Percentiles rank a stretch among this genome's conserved stretches.
Evolutionary conservation across 192 early-diverging fungal genomes (phyloP).

Genomic region (Fimicolochytrium jonesii): DNA sequence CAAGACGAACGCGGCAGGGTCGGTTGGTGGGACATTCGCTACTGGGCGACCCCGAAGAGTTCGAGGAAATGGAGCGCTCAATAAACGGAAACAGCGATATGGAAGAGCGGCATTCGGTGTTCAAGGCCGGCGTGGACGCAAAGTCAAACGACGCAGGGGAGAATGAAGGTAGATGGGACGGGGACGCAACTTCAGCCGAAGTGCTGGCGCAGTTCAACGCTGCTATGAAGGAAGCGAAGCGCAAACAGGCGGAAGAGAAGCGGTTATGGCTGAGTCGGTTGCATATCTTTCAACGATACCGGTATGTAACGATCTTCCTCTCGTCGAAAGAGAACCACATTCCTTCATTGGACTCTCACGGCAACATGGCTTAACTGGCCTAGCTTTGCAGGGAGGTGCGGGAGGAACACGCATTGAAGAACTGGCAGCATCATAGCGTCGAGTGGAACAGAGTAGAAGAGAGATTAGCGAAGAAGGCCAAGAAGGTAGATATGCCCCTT

Average conservation of each 20-base stretch:
- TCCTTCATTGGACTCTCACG: too few relatives aligned
- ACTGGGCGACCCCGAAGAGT: slow-evolving; percentile 37
- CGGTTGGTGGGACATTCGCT: slow-evolving; percentile 31
- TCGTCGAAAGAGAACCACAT: too few relatives aligned
- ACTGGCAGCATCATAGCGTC: slow-evolving; percentile 41
- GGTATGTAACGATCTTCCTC: too few relatives aligned
- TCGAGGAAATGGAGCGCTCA: slow-evolving; percentile 30
- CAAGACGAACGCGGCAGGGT: slow-evolving; percentile 20
- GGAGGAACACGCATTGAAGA: slow-evolving; percentile 39
- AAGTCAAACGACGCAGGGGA: too few relatives aligned
- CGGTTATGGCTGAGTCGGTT: slow-evolving; percentile 33
- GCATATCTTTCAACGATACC: slow-evolving; percentile 43
- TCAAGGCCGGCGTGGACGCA: too few relatives aligned
- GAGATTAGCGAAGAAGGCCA: slow-evolving; percentile 20
- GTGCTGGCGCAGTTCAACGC: background rate
- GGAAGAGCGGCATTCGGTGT: too few relatives aligned
- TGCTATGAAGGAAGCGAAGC: slow-evolving; percentile 14
- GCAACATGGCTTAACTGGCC: background rate
- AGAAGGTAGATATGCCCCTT: too few relatives aligned
- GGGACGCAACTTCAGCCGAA: too few relatives aligned
- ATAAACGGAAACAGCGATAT: slow-evolving; percentile 1
- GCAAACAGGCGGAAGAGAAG: slow-evolving; percentile 23
- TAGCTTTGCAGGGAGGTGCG: slow-evolving; percentile 29
- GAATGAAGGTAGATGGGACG: background rate
- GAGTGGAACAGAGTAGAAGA: slow-evolving; percentile 34